These are phyloP conservation scores for Talaromyces sp. DNA, from an alignment of 2,329 filamentous ascomycete species.

Conservation along the genomic window DNA sequence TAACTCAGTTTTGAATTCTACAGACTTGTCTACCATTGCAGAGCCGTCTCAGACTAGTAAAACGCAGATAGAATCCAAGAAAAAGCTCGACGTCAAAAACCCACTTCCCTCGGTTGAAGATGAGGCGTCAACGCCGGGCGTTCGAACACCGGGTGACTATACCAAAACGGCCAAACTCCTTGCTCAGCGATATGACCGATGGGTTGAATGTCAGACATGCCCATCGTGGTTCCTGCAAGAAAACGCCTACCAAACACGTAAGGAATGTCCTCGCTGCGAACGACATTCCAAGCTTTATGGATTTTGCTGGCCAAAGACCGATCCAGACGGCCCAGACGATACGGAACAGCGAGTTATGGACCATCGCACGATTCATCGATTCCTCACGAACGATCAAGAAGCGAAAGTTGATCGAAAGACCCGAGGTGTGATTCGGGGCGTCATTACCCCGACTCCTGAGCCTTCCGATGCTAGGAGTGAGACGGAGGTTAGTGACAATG, in stretches of 20 bases:
- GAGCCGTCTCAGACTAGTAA: neutral
- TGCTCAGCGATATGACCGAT: slow-evolving; percentile 67
- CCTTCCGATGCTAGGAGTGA: slow-evolving; percentile 31
- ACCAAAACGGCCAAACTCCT: slow-evolving; percentile 72
- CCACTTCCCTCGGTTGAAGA: slow-evolving; percentile 35
- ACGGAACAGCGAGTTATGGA: slow-evolving; percentile 66
- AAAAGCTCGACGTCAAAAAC: slow-evolving; percentile 19
- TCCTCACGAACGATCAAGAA: slow-evolving; percentile 68
- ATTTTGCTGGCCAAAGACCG: slow-evolving; percentile 92
- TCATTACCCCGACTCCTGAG: slow-evolving; percentile 30
- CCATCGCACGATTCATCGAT: slow-evolving; percentile 81
- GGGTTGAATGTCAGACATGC: slow-evolving; percentile 87
- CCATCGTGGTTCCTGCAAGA: slow-evolving; percentile 76
- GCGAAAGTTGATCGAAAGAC: slow-evolving; percentile 29
- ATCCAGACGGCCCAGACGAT: slow-evolving; percentile 68
- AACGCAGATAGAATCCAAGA: slow-evolving; percentile 14
- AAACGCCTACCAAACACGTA: slow-evolving; percentile 79
- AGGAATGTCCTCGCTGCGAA: slow-evolving; percentile 87
- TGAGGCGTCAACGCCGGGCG: slow-evolving; percentile 19
- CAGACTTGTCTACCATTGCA: slow-evolving; percentile 10
- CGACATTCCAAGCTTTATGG: slow-evolving; percentile 94
- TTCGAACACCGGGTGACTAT: slow-evolving; percentile 69
- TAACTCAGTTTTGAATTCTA: neutral
- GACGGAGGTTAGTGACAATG: slow-evolving; percentile 31
- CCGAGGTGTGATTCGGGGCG: slow-evolving; percentile 30